These are phyloP conservation scores for Backusella mclennaniae DNA, from an alignment of 192 early-diverging fungal genomes.

Conservation along the genomic window DNA sequence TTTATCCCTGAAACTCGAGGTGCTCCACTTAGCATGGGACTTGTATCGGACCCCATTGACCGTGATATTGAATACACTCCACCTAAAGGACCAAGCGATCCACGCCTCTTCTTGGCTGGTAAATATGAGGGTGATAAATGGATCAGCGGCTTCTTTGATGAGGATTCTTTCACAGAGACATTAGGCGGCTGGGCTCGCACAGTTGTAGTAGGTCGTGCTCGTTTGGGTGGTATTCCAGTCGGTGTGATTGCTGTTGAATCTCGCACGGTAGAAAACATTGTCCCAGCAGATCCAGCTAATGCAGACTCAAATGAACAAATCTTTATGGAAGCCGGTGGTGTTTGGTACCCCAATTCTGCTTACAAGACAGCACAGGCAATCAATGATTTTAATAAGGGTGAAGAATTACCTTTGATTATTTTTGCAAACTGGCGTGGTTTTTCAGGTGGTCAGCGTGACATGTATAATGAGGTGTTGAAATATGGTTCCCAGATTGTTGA, in stretches of 20 bases:
- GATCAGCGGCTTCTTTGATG: slow-evolving; percentile 94
- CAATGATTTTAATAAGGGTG: slow-evolving; percentile 97
- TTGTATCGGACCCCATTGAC: slow-evolving; percentile 72
- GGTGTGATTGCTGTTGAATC: slow-evolving; percentile 96
- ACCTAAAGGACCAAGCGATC: slow-evolving; percentile 82
- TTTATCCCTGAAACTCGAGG: slow-evolving; percentile 79
- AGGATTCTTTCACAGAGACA: slow-evolving; percentile 91
- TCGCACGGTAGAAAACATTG: slow-evolving; percentile 86
- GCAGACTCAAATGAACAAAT: slow-evolving; percentile 86
- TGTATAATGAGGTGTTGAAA: slow-evolving; percentile 97
- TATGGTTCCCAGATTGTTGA: slow-evolving; percentile 97
- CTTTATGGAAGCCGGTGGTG: slow-evolving; percentile 89
- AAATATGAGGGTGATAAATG: slow-evolving; percentile 65
- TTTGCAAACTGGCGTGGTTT: slow-evolving; percentile 99
- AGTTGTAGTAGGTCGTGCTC: slow-evolving; percentile 89
- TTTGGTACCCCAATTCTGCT: slow-evolving; percentile 98
- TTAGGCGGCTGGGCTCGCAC: slow-evolving; percentile 95
- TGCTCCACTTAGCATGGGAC: slow-evolving; percentile 61
- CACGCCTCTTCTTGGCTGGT: slow-evolving; percentile 87
- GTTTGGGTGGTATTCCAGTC: slow-evolving; percentile 94
- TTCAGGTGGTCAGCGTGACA: slow-evolving; percentile 97
- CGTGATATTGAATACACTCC: slow-evolving; percentile 82
- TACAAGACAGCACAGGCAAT: slow-evolving; percentile 99
- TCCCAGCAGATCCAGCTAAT: slow-evolving; percentile 94
- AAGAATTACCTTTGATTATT: slow-evolving; percentile 95